Evolutionary conservation across 2,329 filamentous ascomycete species (phyloP).

Genomic region (Talaromyces sp.): DNA sequence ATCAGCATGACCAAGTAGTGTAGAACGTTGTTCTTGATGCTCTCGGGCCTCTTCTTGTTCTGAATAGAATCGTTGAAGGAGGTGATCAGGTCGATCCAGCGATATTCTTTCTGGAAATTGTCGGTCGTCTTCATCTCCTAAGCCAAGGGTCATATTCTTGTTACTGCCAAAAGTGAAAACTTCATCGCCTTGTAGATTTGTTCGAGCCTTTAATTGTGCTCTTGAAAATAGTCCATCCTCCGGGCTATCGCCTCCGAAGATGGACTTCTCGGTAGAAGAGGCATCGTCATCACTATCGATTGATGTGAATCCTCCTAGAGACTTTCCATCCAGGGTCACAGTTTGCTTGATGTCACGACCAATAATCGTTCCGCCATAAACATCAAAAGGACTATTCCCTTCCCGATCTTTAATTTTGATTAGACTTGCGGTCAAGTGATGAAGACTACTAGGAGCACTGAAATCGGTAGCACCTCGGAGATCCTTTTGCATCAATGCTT

Average conservation of each 20-base stretch:
- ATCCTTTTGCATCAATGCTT: slow-evolving; percentile 75
- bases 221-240: slow-evolving; percentile 21
- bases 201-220: slow-evolving; percentile 30
- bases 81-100: slow-evolving; percentile 70
- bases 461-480: slow-evolving; percentile 62
- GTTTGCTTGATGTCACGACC: slow-evolving; percentile 60
- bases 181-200: slow-evolving; percentile 66
- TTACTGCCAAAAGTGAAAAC: slow-evolving; percentile 94
- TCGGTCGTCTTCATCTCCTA: slow-evolving; percentile 92
- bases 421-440: slow-evolving; percentile 64
- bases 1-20: slow-evolving; percentile 22
- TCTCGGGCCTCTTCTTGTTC: slow-evolving; percentile 51
- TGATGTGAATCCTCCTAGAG: slow-evolving; percentile 37
- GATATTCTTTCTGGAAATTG: slow-evolving; percentile 84
- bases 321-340: slow-evolving; percentile 26
- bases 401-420: slow-evolving; percentile 96
- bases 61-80: slow-evolving; percentile 69
- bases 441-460: slow-evolving; percentile 52
- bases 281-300: slow-evolving; percentile 44
- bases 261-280: slow-evolving; percentile 29
- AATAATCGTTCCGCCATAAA: slow-evolving; percentile 84
- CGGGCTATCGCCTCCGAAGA: slow-evolving; percentile 49
- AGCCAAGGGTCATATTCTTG: slow-evolving; percentile 85
- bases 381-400: slow-evolving; percentile 88
- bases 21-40: slow-evolving; percentile 34